phyloP scores from a whole-genome alignment of 768 basidiomycete species.

The Agaricus blazei region DNA sequence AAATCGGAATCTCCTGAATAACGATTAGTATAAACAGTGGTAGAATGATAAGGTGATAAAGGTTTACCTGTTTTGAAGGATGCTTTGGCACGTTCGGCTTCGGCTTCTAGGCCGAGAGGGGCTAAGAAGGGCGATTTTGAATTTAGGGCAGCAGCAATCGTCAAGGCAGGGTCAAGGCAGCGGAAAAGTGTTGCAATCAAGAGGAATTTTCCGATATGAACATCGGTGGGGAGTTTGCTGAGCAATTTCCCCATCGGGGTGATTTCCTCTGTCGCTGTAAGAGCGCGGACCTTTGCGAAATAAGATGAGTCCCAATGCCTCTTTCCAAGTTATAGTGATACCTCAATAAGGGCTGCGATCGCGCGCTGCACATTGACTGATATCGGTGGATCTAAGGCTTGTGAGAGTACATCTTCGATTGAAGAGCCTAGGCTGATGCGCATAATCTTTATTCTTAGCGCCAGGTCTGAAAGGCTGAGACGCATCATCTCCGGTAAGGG shows the following conservation, averaged over 20 bases:
- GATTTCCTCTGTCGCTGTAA: conserved; percentile 84
- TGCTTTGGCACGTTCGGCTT: conserved; percentile 80
- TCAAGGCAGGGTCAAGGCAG: conserved; percentile 94
- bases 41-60: neutral
- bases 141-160: conserved; percentile 89
- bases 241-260: conserved; percentile 90
- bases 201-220: conserved; percentile 92
- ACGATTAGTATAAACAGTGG: conserved; percentile 3
- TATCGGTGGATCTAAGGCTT: conserved; percentile 86
- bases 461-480: conserved; percentile 87
- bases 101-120: conserved; percentile 82
- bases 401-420: conserved; percentile 86
- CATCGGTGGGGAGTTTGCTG: conserved; percentile 91
- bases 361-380: conserved; percentile 87
- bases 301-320: conserved; percentile 3
- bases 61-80: conserved; percentile 70
- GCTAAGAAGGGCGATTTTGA: conserved; percentile 91
- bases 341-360: conserved; percentile 87
- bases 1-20: conserved; percentile 88
- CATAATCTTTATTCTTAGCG: conserved; percentile 90
- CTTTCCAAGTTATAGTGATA: conserved; percentile 20
- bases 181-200: conserved; percentile 78
- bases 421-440: conserved; percentile 78
- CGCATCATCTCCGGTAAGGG: conserved; percentile 96
- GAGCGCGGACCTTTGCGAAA: conserved; percentile 63